These are phyloP conservation scores for Piper betle DNA, from an alignment of 164 flowering plant genomes.

Conservation along the genomic window DNA sequence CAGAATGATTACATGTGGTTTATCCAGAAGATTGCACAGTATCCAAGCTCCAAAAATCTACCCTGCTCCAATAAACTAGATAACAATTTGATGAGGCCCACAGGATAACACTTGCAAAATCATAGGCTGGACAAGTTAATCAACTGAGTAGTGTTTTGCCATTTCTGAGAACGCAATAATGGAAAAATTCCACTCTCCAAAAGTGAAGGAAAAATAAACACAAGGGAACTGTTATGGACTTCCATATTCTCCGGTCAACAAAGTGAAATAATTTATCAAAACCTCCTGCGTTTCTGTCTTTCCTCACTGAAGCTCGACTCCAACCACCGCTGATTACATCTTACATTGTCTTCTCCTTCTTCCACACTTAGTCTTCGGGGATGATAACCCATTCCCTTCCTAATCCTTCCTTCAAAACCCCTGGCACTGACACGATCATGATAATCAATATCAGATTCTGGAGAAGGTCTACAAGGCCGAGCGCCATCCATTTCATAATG, in stretches of 20 bases:
- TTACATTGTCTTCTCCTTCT: slow-evolving; percentile 30
- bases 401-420: slow-evolving; percentile 40
- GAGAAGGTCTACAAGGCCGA: slow-evolving; percentile 36
- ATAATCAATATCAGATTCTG: slow-evolving; percentile 27
- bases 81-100: not conserved
- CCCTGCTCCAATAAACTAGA: no score
- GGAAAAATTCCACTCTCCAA: not conserved
- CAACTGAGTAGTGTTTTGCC: not conserved
- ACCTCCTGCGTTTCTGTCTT: not conserved
- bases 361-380: slow-evolving; percentile 34
- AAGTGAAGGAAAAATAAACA: not conserved
- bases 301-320: slow-evolving; percentile 2
- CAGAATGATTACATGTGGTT: no score
- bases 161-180: not conserved
- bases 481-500: slow-evolving; percentile 28
- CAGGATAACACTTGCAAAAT: not conserved
- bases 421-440: slow-evolving; percentile 32
- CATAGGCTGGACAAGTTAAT: not conserved
- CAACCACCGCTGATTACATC: slow-evolving; percentile 40
- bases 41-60: no score
- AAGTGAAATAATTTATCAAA: not conserved
- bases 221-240: not conserved
- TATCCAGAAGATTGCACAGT: no score
- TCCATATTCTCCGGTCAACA: not conserved
- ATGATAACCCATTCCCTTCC: slow-evolving; percentile 22